Evolutionary conservation across 202 grass and related monocot genomes (phyloP).

Genomic region (Zizania palustris): DNA sequence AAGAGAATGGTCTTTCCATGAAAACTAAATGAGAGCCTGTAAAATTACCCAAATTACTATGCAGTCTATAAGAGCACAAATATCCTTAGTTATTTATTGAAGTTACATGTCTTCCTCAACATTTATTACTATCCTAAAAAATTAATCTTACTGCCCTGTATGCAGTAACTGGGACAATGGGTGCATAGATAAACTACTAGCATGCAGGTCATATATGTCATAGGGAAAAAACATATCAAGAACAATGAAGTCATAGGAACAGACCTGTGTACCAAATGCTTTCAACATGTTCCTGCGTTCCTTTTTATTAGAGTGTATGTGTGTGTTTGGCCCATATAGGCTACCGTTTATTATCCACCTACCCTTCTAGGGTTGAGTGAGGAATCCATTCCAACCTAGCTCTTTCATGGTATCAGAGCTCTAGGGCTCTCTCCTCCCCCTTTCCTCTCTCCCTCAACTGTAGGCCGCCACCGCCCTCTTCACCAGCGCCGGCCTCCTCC

Average conservation of each 20-base stretch:
- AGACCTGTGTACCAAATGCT: constrained; percentile 88
- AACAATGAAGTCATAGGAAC: constrained; percentile 18
- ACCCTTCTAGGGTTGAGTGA: too few relatives aligned
- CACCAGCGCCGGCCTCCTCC: too few relatives aligned
- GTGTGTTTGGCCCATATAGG: too few relatives aligned
- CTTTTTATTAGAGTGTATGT: too few relatives aligned
- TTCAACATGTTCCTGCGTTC: constrained; percentile 76
- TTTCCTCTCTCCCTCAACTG: too few relatives aligned
- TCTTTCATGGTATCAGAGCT: too few relatives aligned
- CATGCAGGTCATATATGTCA: background rate
- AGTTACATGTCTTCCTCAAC: background rate
- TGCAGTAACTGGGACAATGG: background rate
- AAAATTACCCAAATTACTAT: background rate
- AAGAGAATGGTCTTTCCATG: too few relatives aligned
- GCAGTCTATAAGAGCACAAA: constrained; percentile 1
- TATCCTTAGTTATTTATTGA: constrained; percentile 1
- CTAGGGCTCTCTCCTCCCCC: too few relatives aligned
- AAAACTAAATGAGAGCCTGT: background rate
- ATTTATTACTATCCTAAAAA: background rate
- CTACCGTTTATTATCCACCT: too few relatives aligned
- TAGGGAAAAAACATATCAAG: constrained; percentile 17
- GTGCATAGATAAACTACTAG: background rate
- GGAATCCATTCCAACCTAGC: too few relatives aligned
- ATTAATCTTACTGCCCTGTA: background rate
- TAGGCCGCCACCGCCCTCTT: too few relatives aligned